Conservation (phyloP, 306 rosid species). For the Bauhinia variegata region DNA sequence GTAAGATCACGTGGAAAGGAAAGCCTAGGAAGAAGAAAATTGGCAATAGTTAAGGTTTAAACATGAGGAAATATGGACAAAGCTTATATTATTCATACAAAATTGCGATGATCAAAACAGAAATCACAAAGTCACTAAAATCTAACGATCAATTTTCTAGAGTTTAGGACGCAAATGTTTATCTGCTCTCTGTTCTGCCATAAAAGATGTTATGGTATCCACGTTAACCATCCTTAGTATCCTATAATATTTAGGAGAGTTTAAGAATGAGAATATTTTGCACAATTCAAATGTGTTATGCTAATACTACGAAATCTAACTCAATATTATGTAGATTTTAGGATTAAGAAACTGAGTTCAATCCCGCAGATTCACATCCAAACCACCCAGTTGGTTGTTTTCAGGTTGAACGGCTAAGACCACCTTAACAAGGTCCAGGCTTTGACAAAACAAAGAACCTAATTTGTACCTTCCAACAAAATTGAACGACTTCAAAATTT, state of each 20-base stretch:
- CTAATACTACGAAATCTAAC: neutral
- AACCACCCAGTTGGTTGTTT: neutral
- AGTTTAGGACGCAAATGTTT: too few relatives aligned
- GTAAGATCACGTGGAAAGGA: conserved; percentile 12
- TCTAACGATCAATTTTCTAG: too few relatives aligned
- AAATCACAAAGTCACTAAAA: too few relatives aligned
- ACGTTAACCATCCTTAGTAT: too few relatives aligned
- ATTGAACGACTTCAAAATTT: neutral
- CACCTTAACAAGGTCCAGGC: neutral
- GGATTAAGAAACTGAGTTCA: neutral
- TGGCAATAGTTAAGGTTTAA: too few relatives aligned
- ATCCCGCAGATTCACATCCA: neutral
- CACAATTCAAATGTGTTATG: neutral
- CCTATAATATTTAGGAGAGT: neutral
- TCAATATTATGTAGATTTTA: neutral
- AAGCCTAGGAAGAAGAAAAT: neutral
- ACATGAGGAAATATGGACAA: too few relatives aligned
- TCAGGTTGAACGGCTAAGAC: neutral
- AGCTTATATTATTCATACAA: too few relatives aligned
- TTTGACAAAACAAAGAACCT: neutral
- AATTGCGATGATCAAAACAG: too few relatives aligned
- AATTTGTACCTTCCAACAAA: neutral
- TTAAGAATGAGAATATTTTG: neutral
- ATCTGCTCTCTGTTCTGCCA: too few relatives aligned
- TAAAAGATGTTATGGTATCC: too few relatives aligned